These are phyloP conservation scores for Cyclotella sp. DNA, from an alignment of 108 stramenopile species.

Conservation along the genomic window DNA sequence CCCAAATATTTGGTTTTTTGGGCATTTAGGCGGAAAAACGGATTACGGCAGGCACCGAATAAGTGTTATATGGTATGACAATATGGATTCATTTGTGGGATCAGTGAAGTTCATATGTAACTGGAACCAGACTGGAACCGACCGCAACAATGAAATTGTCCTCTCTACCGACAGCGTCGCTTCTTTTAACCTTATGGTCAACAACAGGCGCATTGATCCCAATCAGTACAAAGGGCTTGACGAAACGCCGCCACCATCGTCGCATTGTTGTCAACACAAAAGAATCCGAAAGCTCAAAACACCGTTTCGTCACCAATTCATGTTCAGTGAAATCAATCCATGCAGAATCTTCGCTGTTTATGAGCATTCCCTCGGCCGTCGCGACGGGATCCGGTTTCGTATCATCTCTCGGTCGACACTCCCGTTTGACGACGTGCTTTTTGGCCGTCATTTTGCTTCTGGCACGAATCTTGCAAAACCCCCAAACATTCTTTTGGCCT, in stretches of 20 bases:
- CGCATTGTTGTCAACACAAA: too few species aligned
- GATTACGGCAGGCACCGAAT: too few species aligned
- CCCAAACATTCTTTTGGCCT: conserved; percentile 25
- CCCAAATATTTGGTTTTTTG: too few species aligned
- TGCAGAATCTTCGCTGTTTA: neutral
- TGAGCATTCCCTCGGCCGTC: neutral
- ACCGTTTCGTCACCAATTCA: too few species aligned
- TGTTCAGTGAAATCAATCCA: neutral
- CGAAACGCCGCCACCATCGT: neutral
- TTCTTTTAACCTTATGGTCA: neutral
- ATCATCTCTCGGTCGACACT: neutral
- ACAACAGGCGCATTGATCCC: neutral
- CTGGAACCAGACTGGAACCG: too few species aligned
- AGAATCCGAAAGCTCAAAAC: too few species aligned
- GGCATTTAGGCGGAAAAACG: too few species aligned
- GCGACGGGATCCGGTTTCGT: neutral
- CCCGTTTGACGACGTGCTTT: neutral
- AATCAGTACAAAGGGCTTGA: neutral
- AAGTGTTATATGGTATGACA: too few species aligned
- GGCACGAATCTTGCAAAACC: neutral
- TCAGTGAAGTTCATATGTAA: neutral
- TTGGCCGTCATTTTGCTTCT: neutral
- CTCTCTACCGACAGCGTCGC: neutral
- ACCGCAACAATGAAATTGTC: neutral
- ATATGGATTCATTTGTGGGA: neutral